A percentile compares a stretch with the other conserved stretches of the same genome.
These are phyloP conservation scores for Lenwebbia sp. DNA, from an alignment of 345 rosid species.

Conservation along the genomic window DNA sequence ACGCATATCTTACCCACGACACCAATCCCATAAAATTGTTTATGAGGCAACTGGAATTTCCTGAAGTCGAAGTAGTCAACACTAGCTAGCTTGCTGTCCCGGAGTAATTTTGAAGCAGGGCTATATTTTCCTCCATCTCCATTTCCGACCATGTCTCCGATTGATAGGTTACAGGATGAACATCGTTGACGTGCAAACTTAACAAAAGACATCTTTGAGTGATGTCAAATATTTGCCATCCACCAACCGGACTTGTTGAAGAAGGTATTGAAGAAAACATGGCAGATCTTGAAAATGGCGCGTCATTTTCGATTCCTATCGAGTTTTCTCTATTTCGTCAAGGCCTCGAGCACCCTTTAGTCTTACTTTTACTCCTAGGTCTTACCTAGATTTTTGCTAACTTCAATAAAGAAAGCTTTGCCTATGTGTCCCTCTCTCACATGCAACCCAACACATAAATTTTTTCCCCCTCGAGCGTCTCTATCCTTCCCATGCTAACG, in stretches of 20 bases:
- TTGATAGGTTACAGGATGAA: not conserved
- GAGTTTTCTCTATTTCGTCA: not conserved
- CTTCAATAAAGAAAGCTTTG: not conserved
- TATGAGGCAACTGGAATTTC: not conserved
- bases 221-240: not conserved
- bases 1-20: not conserved
- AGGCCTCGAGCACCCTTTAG: not conserved
- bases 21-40: not conserved
- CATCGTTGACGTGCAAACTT: not conserved
- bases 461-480: slow-evolving; percentile 4
- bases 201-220: not conserved
- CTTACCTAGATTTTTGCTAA: not conserved
- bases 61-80: not conserved
- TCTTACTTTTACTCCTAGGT: not conserved
- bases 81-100: not conserved
- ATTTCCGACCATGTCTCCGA: not conserved
- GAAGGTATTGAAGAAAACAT: not conserved
- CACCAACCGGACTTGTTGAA: not conserved
- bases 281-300: not conserved
- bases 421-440: slow-evolving; percentile 19
- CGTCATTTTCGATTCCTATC: not conserved
- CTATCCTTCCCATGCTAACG: not conserved
- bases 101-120: not conserved
- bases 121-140: not conserved
- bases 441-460: slow-evolving; percentile 37